Base-by-base conservation (phyloP, 305 asterid genomes). In the Fraxinus greggii region DNA sequence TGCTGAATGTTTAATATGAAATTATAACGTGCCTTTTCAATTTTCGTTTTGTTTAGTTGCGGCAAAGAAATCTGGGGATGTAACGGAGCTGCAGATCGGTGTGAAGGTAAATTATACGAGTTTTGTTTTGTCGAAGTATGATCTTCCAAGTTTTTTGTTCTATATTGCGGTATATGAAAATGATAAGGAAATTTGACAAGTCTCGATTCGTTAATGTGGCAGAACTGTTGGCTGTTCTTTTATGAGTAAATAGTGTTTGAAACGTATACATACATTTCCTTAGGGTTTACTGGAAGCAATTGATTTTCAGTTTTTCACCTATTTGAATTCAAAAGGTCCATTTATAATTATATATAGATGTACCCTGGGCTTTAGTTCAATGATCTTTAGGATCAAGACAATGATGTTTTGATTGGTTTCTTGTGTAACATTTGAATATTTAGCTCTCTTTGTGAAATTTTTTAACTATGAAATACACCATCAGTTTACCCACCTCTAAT, bases 21-120 rank as follows among this genome's bases (percentile, higher is more conserved):
- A 0, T 81, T 73, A 19, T 69, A 45, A 19, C 42, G 51, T 48
- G n/a, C 9, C 35, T 48, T 24, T 23, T 54, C 35, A 40, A 40
- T 65, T 76, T n/a, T 78, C 77, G 31, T 31, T 75, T 72, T 80
- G 2, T 12, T 59, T 83, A 92, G 97, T 88, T 70, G 86, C 89
- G 83, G 95, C 97, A 36, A 92, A 91, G 89, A 92, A 90, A 86
- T 92, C 98, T 13, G 92, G 85, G 77, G 97, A 95, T 86, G 98
- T 95, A 12, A 89, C 89, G 51, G 95, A 92, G 81, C 90, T 95
- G 82, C 98, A 92, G 91, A 92, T 95, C 86, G 98, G 99, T 61
- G 99, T 95, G 86, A 95, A 92, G 97, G 99, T 95, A 85, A 77
- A 29, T 38, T 36, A 17, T 48, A 17, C 15, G 15, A 81, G 79